Evolutionary conservation across 371 early-diverging fungal species (phyloP).

Genomic region (Smittium mucronatum): DNA sequence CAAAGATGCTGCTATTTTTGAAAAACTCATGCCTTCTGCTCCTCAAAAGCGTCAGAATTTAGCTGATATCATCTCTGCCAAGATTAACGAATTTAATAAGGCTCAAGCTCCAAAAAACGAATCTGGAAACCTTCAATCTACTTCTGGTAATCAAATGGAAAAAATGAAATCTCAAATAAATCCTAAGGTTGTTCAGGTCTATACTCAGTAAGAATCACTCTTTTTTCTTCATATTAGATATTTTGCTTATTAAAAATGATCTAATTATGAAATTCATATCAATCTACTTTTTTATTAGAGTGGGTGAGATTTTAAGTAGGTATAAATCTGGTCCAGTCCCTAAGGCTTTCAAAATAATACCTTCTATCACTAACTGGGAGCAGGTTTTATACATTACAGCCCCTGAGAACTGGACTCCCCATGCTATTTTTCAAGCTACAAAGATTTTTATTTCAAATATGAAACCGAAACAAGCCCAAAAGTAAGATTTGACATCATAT

Average conservation of each 20-base stretch:
- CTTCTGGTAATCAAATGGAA: not conserved
- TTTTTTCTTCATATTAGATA: not conserved
- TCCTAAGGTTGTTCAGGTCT: conserved; percentile 88
- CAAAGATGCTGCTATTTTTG: conserved; percentile 59
- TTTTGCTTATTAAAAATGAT: too few species aligned
- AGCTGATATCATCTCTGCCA: conserved; percentile 89
- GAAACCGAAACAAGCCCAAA: conserved; percentile 81
- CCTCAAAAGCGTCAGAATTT: conserved; percentile 70
- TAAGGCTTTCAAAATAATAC: conserved; percentile 97
- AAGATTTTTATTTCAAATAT: conserved; percentile 90
- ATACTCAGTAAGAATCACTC: conserved; percentile 48
- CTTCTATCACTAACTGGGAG: conserved; percentile 90
- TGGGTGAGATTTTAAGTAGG: conserved; percentile 76
- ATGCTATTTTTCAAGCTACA: conserved; percentile 91
- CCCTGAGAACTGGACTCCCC: conserved; percentile 90
- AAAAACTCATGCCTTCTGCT: conserved; percentile 75
- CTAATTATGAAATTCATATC: too few species aligned
- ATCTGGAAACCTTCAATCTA: not conserved
- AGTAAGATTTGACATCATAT: conserved; percentile 34
- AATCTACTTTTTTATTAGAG: conserved; percentile 22
- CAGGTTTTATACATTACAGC: conserved; percentile 81
- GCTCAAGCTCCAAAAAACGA: conserved; percentile 26
- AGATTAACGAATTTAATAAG: conserved; percentile 65
- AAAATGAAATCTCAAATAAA: conserved; percentile 39
- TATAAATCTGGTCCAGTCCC: conserved; percentile 94